These are phyloP conservation scores for Clausena lansium DNA, from an alignment of 345 rosid genomes.

Conservation along the genomic window DNA sequence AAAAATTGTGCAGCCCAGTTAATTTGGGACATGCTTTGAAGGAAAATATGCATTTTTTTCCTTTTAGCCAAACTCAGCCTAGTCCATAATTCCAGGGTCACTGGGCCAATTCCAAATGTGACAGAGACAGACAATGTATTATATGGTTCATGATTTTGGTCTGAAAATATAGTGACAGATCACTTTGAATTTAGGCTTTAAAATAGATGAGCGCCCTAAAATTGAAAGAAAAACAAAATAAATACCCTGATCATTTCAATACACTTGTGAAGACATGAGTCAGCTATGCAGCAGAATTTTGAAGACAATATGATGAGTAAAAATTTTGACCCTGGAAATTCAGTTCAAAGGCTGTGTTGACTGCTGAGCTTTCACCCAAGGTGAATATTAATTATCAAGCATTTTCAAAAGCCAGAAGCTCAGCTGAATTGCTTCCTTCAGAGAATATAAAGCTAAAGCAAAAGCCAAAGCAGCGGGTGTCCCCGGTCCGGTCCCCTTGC, in stretches of 20 bases:
- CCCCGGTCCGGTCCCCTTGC: not conserved
- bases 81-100: not conserved
- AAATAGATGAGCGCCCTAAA: not conserved
- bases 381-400: too few relatives aligned
- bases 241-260: not conserved
- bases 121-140: not conserved
- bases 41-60: not conserved
- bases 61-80: not conserved
- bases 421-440: slow-evolving; percentile 1
- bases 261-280: not conserved
- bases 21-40: not conserved
- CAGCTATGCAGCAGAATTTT: not conserved
- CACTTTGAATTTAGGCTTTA: not conserved
- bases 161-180: not conserved
- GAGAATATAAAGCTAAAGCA: not conserved
- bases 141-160: not conserved
- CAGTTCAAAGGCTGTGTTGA: not conserved
- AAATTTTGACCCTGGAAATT: not conserved
- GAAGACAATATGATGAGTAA: not conserved
- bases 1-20: not conserved
- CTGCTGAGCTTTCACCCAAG: not conserved
- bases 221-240: not conserved
- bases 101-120: not conserved
- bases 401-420: slow-evolving; percentile 11
- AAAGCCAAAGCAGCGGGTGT: not conserved